Percentiles rank a stretch among this genome's conserved stretches.
Conservation (phyloP, 2,329 filamentous ascomycete species). For the Lasiodiplodia hormozganensis region DNA sequence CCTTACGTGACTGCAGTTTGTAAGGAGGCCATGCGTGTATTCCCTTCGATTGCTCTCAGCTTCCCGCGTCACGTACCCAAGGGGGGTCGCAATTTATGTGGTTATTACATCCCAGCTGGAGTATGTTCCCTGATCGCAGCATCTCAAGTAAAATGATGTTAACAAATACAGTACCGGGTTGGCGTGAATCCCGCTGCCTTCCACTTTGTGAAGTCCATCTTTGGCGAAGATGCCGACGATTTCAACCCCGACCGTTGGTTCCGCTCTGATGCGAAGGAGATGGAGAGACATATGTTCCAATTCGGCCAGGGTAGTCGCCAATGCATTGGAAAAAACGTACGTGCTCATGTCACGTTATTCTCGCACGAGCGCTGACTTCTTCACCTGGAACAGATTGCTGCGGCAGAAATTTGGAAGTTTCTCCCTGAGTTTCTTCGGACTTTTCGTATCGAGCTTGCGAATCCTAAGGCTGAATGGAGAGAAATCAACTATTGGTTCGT, state of each 20-base stretch:
- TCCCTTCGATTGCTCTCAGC: constrained; percentile 33
- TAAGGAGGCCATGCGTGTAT: constrained; percentile 36
- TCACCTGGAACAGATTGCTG: constrained; percentile 20
- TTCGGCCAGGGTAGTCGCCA: constrained; percentile 36
- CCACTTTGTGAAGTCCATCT: constrained; percentile 50
- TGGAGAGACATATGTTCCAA: constrained; percentile 34
- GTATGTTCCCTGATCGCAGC: constrained; percentile 31
- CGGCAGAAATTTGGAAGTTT: constrained; percentile 36
- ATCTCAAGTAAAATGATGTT: background rate
- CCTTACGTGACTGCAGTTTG: constrained; percentile 44
- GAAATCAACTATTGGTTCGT: constrained; percentile 34
- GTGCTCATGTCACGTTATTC: background rate
- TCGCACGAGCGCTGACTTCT: background rate
- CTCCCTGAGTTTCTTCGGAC: constrained; percentile 34
- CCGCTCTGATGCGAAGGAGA: constrained; percentile 29
- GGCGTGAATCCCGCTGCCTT: constrained; percentile 47
- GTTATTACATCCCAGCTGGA: constrained; percentile 43
- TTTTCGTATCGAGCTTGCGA: constrained; percentile 34
- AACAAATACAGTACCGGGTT: constrained; percentile 33
- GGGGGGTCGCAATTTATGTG: constrained; percentile 33
- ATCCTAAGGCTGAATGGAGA: constrained; percentile 35
- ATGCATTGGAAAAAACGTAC: constrained; percentile 35
- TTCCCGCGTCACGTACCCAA: constrained; percentile 40
- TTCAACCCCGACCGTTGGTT: constrained; percentile 61
- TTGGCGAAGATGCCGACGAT: constrained; percentile 53